A percentile compares a stretch with the other conserved stretches of the same genome.
Conservation (phyloP, 352 stramenopile genomes). For the Peronospora destructor region DNA sequence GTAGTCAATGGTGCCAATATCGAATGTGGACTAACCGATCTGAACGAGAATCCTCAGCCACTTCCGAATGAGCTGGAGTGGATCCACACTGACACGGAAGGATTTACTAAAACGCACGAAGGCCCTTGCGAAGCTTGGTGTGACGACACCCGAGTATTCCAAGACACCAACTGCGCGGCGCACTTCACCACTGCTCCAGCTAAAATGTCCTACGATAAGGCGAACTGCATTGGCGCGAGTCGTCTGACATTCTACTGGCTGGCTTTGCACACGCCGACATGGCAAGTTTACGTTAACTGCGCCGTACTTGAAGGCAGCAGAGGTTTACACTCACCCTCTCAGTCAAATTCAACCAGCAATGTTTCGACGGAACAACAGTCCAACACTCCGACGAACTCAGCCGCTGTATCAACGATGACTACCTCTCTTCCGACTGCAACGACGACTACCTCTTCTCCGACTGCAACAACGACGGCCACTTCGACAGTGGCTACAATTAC, state of each 20-base stretch:
- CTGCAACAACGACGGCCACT: too few relatives aligned
- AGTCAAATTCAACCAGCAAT: neutral
- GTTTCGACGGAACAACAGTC: neutral
- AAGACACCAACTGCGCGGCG: constrained; percentile 33
- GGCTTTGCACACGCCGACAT: constrained; percentile 36
- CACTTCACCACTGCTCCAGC: constrained; percentile 31
- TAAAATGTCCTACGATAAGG: constrained; percentile 32
- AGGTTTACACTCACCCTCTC: neutral
- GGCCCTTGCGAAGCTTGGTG: constrained; percentile 46
- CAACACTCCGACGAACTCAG: constrained; percentile 1
- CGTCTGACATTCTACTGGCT: constrained; percentile 37
- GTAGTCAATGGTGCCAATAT: constrained; percentile 17
- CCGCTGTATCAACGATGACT: constrained; percentile 2
- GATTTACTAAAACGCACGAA: constrained; percentile 33
- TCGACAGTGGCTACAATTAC: too few relatives aligned
- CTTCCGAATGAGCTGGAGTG: constrained; percentile 31
- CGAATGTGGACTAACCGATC: constrained; percentile 27
- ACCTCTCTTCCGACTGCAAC: neutral
- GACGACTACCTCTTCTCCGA: too few relatives aligned
- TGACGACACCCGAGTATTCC: constrained; percentile 33
- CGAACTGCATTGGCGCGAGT: constrained; percentile 24
- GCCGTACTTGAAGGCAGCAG: constrained; percentile 20
- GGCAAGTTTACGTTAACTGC: constrained; percentile 42
- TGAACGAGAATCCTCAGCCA: constrained; percentile 20
- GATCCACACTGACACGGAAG: constrained; percentile 27